Base-by-base conservation (phyloP, 441 rosid genomes). In the Aquilaria agallochum region DNA sequence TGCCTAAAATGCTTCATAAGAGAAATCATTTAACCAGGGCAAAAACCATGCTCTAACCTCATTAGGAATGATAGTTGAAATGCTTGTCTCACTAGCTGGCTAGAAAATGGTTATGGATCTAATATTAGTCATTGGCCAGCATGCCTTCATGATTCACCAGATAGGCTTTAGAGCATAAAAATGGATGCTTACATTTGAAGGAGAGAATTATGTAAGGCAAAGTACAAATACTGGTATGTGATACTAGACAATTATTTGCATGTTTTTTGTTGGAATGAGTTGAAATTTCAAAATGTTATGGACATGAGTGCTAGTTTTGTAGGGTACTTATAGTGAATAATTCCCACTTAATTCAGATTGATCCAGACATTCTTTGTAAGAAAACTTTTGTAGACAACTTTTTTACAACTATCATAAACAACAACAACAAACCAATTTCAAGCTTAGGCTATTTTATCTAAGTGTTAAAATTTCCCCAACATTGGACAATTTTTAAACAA, bases 251-350 rank as follows among this genome's bases (percentile, higher is more conserved):
- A 86, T 63, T 86, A 78, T 58, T 64, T 84, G 1, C 68, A 76
- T 9, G 86, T 62, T 56, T 86, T 81, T 32, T 74, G 62, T 27
- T 86, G 87, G 92, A 80, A 83, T 53, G 75, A 76, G 59, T 64
- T 75, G 57, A 80, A 74, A 62, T 57, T 82, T 1, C 75, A 83
- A 65, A 84, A 86, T 66, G 88, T 84, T 32, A 58, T 83, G 69
- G 92, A 86, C 83, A 82, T 83, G 87, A 82, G 64, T 74, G 87
- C 92, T 68, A 79, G 89, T 63, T 77, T 76, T 57, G 89, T 87
- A 72, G 89, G 92, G 88, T 86, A 80, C 27, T 20, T 20, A 20
- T 20, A 20, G 27, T 20, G 27, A 20, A 20, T 20, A 20, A 20
- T 20, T 20, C 27, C 1, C 1, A 20, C 27, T 20, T 20, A 20